Percentiles rank a stretch among this genome's conserved stretches.
Conservation (phyloP, 2,329 filamentous ascomycete genomes). For the Fusarium phyllophilum region DNA sequence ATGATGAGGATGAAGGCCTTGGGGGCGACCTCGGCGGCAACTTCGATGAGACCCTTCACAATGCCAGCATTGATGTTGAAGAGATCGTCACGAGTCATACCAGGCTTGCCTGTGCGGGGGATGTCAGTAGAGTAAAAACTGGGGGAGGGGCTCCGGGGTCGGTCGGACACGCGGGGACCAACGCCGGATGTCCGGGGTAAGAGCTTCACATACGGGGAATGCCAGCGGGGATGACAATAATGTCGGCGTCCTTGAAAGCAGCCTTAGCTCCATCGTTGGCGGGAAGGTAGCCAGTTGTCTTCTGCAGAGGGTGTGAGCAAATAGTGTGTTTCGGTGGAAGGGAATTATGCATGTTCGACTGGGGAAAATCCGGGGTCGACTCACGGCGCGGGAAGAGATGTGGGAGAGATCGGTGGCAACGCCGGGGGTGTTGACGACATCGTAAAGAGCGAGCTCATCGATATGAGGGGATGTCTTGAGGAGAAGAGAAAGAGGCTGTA, state of each 20-base stretch:
- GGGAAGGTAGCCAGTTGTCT: conserved; percentile 88
- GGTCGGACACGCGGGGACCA: conserved; percentile 31
- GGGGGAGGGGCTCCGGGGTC: conserved; percentile 28
- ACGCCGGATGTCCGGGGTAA: conserved; percentile 29
- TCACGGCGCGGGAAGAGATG: conserved; percentile 88
- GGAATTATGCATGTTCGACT: conserved; percentile 26
- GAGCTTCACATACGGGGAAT: conserved; percentile 82
- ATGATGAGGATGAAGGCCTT: conserved; percentile 97
- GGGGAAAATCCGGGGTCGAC: conserved; percentile 42
- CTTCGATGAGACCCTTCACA: conserved; percentile 91
- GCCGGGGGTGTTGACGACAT: conserved; percentile 99
- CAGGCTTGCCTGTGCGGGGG: conserved; percentile 82
- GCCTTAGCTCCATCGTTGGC: conserved; percentile 85
- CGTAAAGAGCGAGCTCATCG: conserved; percentile 94
- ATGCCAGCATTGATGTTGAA: conserved; percentile 99
- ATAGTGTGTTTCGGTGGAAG: conserved; percentile 39
- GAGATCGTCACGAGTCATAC: conserved; percentile 98
- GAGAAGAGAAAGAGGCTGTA: conserved; percentile 91
- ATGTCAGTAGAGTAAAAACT: conserved; percentile 35
- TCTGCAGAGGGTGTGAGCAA: conserved; percentile 62
- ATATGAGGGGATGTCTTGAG: conserved; percentile 90
- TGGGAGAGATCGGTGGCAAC: conserved; percentile 96
- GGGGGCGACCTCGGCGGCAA: conserved; percentile 85
- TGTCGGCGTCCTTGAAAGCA: conserved; percentile 91
- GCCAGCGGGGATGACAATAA: conserved; percentile 96